phyloP scores from a whole-genome alignment of 768 basidiomycete species.

The Scleroderma citrinum region DNA sequence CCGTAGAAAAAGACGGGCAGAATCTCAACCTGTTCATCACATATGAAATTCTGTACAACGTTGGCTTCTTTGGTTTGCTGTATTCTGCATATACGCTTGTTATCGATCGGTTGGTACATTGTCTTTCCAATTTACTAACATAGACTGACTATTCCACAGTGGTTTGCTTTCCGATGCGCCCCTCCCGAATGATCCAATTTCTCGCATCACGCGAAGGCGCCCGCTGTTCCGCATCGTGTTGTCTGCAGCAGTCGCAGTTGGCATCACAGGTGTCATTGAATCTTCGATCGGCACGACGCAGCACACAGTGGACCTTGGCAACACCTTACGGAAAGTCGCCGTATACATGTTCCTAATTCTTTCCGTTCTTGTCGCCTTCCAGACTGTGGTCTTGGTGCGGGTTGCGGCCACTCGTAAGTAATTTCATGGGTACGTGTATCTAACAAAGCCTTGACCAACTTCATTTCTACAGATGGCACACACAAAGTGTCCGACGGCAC shows the following conservation, averaged over 20 bases:
- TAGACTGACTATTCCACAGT: conserved; percentile 3
- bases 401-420: conserved; percentile 10
- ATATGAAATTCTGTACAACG: conserved; percentile 29
- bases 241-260: conserved; percentile 17
- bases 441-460: background rate
- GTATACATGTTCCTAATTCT: conserved; percentile 25
- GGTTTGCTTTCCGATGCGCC: conserved; percentile 20
- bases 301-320: conserved; percentile 8
- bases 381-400: conserved; percentile 20
- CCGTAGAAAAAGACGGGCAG: conserved; percentile 15
- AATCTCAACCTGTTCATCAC: conserved; percentile 20
- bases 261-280: conserved; percentile 22
- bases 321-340: conserved; percentile 18
- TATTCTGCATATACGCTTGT: conserved; percentile 31
- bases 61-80: conserved; percentile 31
- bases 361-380: conserved; percentile 21
- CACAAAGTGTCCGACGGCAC: conserved; percentile 11
- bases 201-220: conserved; percentile 16
- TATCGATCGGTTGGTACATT: conserved; percentile 23
- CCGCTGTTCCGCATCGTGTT: conserved; percentile 20
- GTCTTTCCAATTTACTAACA: background rate
- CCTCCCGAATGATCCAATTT: conserved; percentile 16
- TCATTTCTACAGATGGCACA: conserved; percentile 12
- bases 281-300: conserved; percentile 8
- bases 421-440: background rate